A percentile compares a stretch with the other conserved stretches of the same genome.
These are phyloP conservation scores for Botryotinia narcissicola DNA, from an alignment of 2,329 filamentous ascomycete species.

Conservation along the genomic window DNA sequence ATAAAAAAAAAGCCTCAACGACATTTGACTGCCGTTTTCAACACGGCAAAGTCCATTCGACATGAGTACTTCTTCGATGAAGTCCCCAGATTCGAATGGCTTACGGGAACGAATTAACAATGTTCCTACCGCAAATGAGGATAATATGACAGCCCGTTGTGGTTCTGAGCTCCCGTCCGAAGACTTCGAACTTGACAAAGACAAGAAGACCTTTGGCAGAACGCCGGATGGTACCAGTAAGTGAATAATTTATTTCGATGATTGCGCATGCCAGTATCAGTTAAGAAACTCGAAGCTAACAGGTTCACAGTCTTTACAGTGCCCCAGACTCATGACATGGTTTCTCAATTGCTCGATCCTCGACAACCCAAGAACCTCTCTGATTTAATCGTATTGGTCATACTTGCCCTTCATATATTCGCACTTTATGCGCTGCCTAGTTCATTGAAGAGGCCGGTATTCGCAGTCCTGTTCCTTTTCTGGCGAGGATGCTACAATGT, in stretches of 20 bases:
- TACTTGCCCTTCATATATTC: constrained; percentile 73
- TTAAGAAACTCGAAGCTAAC: neutral
- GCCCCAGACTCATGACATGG: constrained; percentile 97
- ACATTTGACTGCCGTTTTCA: constrained; percentile 17
- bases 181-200: constrained; percentile 42
- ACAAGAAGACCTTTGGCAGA: constrained; percentile 82
- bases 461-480: constrained; percentile 82
- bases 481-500: constrained; percentile 93
- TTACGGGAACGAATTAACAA: constrained; percentile 32
- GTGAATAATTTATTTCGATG: constrained; percentile 36
- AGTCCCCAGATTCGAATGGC: constrained; percentile 22
- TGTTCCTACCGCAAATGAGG: constrained; percentile 6
- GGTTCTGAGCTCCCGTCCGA: constrained; percentile 22
- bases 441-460: constrained; percentile 68
- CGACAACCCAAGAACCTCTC: constrained; percentile 93
- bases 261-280: neutral
- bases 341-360: constrained; percentile 92
- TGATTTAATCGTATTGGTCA: constrained; percentile 74
- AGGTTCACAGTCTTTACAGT: constrained; percentile 78
- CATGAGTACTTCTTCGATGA: constrained; percentile 25
- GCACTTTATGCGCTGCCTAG: constrained; percentile 71
- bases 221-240: constrained; percentile 88
- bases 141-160: constrained; percentile 15
- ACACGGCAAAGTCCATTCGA: constrained; percentile 9
- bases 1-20: constrained; percentile 5